Evolutionary conservation across 2,329 filamentous ascomycete species (phyloP).

Genomic region (Penicillium sp.): DNA sequence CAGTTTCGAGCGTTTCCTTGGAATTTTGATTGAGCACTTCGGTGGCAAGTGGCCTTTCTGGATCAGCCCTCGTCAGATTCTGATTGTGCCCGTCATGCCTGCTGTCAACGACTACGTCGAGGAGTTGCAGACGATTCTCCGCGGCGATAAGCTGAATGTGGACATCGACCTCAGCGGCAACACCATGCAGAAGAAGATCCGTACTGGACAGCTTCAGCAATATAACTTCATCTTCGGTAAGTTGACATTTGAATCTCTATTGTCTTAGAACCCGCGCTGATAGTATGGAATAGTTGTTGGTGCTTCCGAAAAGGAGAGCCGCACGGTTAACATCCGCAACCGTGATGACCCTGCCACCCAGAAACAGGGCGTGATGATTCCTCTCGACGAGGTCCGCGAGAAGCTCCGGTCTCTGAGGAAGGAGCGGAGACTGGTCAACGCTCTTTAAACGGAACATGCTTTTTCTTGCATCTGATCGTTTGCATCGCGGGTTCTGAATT

Average conservation of each 20-base stretch:
- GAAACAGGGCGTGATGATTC: constrained; percentile 53
- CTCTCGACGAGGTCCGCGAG: constrained; percentile 54
- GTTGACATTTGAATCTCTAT: no score
- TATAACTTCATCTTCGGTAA: constrained; percentile 47
- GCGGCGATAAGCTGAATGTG: constrained; percentile 40
- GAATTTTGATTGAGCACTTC: constrained; percentile 45
- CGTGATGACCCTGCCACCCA: constrained; percentile 55
- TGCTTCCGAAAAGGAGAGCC: constrained; percentile 48
- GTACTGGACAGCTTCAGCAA: constrained; percentile 42
- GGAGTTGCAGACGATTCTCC: constrained; percentile 41
- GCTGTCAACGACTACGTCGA: constrained; percentile 42
- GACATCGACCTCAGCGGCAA: constrained; percentile 44
- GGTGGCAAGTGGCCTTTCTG: constrained; percentile 48
- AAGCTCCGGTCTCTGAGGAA: no score
- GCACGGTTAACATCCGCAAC: constrained; percentile 60
- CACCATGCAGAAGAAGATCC: constrained; percentile 46
- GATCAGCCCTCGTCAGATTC: constrained; percentile 44
- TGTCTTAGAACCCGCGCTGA: no score
- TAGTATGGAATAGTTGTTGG: no score
- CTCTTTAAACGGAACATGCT: no score
- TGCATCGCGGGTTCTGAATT: no score
- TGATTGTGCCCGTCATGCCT: constrained; percentile 46
- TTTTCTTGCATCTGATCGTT: no score
- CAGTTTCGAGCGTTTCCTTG: constrained; percentile 45
- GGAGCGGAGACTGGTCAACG: no score